These are phyloP conservation scores for Cynara cardunculus DNA, from an alignment of 129 eudicot genomes.

Conservation along the genomic window DNA sequence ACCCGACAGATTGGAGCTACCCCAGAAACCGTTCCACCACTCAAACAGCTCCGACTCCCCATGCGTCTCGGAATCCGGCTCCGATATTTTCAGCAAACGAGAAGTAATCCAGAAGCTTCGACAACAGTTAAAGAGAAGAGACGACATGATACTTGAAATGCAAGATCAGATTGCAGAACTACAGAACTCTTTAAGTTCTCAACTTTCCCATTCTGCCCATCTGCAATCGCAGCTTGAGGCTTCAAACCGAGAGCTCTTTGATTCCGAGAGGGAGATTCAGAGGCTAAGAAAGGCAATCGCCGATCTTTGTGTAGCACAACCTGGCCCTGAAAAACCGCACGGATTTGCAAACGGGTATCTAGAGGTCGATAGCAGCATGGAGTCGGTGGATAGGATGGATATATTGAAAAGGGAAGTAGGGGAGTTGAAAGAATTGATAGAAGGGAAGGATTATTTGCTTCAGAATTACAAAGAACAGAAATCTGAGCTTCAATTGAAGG, in stretches of 20 bases:
- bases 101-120: constrained; percentile 90
- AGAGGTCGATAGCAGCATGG: constrained; percentile 42
- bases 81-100: constrained; percentile 85
- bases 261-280: constrained; percentile 91
- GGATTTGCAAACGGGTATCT: constrained; percentile 56
- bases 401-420: constrained; percentile 59
- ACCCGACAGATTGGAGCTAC: constrained; percentile 79
- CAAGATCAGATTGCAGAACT: constrained; percentile 87
- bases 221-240: constrained; percentile 65
- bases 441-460: constrained; percentile 71
- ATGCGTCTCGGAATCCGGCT: constrained; percentile 85
- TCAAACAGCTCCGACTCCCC: constrained; percentile 90
- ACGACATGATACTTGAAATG: constrained; percentile 92
- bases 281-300: constrained; percentile 85
- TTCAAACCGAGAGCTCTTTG: constrained; percentile 77
- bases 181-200: constrained; percentile 54
- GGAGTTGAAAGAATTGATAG: constrained; percentile 70
- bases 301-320: constrained; percentile 73
- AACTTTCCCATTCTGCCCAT: constrained; percentile 70
- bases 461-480: constrained; percentile 83
- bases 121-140: constrained; percentile 83
- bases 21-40: constrained; percentile 80
- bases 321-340: constrained; percentile 38
- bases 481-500: constrained; percentile 64
- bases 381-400: constrained; percentile 45